A percentile compares a stretch with the other conserved stretches of the same genome.
phyloP scores from a whole-genome alignment of 192 early-diverging fungal species.

The Rhizoclosmatium globosum region DNA sequence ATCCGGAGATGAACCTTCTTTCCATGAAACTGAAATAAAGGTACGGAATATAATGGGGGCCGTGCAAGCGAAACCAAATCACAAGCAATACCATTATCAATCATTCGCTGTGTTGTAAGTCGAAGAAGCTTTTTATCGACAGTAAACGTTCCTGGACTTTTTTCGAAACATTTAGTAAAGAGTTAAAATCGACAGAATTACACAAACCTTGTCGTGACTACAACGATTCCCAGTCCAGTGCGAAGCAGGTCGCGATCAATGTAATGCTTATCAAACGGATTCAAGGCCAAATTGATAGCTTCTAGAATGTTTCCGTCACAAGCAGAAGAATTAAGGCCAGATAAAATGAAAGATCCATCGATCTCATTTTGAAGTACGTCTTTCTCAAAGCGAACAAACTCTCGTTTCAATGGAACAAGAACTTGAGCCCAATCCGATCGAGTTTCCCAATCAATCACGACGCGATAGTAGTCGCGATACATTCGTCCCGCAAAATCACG shows the following conservation, averaged over 20 bases:
- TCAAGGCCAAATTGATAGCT: slow-evolving; percentile 95
- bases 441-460: slow-evolving; percentile 92
- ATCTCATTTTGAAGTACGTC: slow-evolving; percentile 66
- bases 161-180: neutral
- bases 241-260: slow-evolving; percentile 93
- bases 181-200: neutral
- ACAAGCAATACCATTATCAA: slow-evolving; percentile 87
- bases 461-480: slow-evolving; percentile 95
- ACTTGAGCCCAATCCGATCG: slow-evolving; percentile 74
- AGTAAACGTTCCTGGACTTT: slow-evolving; percentile 83
- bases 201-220: slow-evolving; percentile 77
- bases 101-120: slow-evolving; percentile 95
- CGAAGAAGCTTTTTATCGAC: slow-evolving; percentile 84
- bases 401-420: slow-evolving; percentile 71
- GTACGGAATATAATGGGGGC: slow-evolving; percentile 87
- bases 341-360: slow-evolving; percentile 60
- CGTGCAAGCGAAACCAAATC: slow-evolving; percentile 93
- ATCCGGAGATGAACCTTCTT: slow-evolving; percentile 41
- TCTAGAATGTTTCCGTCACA: slow-evolving; percentile 95
- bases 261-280: slow-evolving; percentile 92
- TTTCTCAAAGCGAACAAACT: slow-evolving; percentile 77
- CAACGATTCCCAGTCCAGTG: slow-evolving; percentile 87
- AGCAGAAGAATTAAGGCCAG: slow-evolving; percentile 83
- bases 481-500: slow-evolving; percentile 57
- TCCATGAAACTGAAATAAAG: slow-evolving; percentile 84